A percentile compares a stretch with the other conserved stretches of the same genome.
These are phyloP conservation scores for Saccharomycopsis oosterbeekiorum DNA, from an alignment of 805 yeast genomes.

Conservation along the genomic window DNA sequence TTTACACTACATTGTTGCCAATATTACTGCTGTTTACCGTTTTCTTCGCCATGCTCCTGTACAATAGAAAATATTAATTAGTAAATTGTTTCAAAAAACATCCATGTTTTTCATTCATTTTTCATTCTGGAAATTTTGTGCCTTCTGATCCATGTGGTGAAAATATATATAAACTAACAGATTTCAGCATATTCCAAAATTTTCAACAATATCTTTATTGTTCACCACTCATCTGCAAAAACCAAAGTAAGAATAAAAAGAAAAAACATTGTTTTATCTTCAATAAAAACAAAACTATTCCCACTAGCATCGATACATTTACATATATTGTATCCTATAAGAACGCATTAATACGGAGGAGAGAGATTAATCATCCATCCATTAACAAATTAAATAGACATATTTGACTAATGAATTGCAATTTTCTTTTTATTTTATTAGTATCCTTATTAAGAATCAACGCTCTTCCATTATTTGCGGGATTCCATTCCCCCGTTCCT, in stretches of 20 bases:
- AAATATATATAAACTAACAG: not conserved
- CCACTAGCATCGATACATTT: no score
- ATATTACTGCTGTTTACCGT: no score
- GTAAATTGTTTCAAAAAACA: not conserved
- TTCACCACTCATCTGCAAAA: not conserved
- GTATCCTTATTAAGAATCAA: not conserved
- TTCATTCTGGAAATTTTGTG: not conserved
- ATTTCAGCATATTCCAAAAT: not conserved
- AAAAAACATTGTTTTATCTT: not conserved
- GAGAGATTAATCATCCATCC: no score
- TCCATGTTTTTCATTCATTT: not conserved
- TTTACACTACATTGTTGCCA: no score
- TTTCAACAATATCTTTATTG: not conserved
- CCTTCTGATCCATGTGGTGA: not conserved
- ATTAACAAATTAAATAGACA: no score
- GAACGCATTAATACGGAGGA: no score
- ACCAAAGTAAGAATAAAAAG: not conserved
- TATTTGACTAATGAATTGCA: not conserved
- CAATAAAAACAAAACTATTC: not conserved
- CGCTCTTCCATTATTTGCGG: not conserved
- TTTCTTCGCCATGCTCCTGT: no score
- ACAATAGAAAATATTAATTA: not conserved
- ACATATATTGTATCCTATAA: no score
- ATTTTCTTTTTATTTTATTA: not conserved
- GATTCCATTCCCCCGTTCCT: not conserved